Base-by-base conservation (phyloP, 208 protist genomes). In the Acanthamoeba castellanii region DNA sequence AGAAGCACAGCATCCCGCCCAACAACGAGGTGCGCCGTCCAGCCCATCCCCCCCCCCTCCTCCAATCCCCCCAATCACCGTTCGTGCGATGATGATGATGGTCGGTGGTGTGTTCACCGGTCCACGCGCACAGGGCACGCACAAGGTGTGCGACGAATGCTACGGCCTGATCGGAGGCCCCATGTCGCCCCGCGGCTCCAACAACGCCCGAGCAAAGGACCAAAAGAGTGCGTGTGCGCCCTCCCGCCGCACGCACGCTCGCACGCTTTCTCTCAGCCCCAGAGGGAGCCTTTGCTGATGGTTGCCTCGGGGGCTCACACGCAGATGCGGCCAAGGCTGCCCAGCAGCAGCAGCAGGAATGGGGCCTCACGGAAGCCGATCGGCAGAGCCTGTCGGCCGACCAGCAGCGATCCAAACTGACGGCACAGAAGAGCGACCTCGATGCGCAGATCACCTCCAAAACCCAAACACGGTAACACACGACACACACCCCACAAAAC, bases 301-400 rank as follows among this genome's bases (percentile, higher is more conserved):
- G 34, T 7, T 78, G n/a, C 20, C 20, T 4, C 11, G 11, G 59
- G 52, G 7, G 52, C 7, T 57, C 11, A 57, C 16, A 57, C 7
- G 7, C 4, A 27, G 59, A 66, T 16, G 18, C 3, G 18, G 59
- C 59, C 3, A 27, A 66, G 22, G 18, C 59, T 16, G 59, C 18
- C 22, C 59, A 42, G 70, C 70, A 14, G 34, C n/a, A 74, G 27
- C 27, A 8, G 7, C 66, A 74, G 30, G 70, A 3, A 9, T 78
- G 70, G 70, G 70, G 70, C 9, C 70, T 78, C 32, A 78, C 70
- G 5, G 70, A 30, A 42, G 70, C 70, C 30, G 70, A 78, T 78
- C 34, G 34, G 9, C 70, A 78, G 25, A 47, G 32, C 34, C 30
- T 78, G 70, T 42, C 70, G n/a, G 70, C 20, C n/a, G 18, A 30